Percentiles rank a stretch among this genome's conserved stretches.
Conservation (phyloP, 2,329 filamentous ascomycete species). For the Cercospora brassicicola region DNA sequence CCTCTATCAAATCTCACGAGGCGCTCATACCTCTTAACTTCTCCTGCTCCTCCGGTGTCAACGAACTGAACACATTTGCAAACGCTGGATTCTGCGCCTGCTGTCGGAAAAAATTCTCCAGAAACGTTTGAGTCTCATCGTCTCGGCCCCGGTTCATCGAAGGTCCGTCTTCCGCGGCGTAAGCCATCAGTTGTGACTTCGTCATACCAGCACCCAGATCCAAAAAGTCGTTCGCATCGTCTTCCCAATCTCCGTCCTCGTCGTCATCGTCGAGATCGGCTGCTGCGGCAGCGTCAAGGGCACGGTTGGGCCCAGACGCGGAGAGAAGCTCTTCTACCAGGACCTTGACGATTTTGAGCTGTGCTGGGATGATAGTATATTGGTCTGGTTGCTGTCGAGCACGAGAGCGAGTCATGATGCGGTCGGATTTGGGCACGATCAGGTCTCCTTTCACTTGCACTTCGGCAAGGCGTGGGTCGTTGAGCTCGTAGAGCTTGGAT, state of each 20-base stretch:
- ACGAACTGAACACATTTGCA: conserved; percentile 54
- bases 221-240: conserved; percentile 69
- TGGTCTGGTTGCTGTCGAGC: conserved; percentile 85
- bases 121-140: conserved; percentile 84
- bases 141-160: conserved; percentile 66
- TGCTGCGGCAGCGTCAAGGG: conserved; percentile 58
- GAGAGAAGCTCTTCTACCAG: conserved; percentile 87
- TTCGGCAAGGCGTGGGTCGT: conserved; percentile 74
- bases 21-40: conserved; percentile 47
- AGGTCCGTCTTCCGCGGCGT: conserved; percentile 56
- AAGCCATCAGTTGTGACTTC: conserved; percentile 76
- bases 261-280: conserved; percentile 65
- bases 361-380: conserved; percentile 82
- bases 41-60: conserved; percentile 57
- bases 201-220: conserved; percentile 64
- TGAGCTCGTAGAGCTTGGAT: conserved; percentile 83
- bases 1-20: not conserved
- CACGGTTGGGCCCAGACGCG: conserved; percentile 60
- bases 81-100: conserved; percentile 57
- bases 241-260: conserved; percentile 77
- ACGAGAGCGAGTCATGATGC: conserved; percentile 92
- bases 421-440: conserved; percentile 72
- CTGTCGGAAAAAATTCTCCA: conserved; percentile 75
- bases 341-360: conserved; percentile 94
- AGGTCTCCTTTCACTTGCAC: conserved; percentile 90